phyloP scores from a whole-genome alignment of 805 yeast genomes.

The Pichia thaimueangensis region DNA sequence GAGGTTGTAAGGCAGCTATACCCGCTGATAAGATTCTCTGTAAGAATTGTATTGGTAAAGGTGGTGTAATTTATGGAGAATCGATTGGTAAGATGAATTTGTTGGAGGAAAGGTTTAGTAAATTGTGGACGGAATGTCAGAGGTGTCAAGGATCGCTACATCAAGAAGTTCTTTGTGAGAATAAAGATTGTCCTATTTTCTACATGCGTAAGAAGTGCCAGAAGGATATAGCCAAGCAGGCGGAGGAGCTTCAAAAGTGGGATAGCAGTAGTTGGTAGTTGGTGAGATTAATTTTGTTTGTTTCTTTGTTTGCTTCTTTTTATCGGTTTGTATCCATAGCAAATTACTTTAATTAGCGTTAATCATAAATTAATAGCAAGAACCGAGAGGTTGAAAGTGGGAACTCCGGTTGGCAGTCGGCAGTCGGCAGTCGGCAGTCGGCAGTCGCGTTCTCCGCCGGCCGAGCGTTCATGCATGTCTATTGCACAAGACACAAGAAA shows the following conservation, averaged over 20 bases:
- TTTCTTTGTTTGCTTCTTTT: too few relatives aligned
- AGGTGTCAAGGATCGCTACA: slow-evolving; percentile 94
- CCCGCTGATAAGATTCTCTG: slow-evolving; percentile 52
- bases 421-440: too few relatives aligned
- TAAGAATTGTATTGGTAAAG: slow-evolving; percentile 62
- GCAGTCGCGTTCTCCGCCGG: too few relatives aligned
- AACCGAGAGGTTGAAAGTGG: too few relatives aligned
- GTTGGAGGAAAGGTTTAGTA: slow-evolving; percentile 73
- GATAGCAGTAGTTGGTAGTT: slow-evolving; percentile 51
- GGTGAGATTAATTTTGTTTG: too few relatives aligned
- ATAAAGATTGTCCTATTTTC: slow-evolving; percentile 95
- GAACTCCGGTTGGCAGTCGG: too few relatives aligned
- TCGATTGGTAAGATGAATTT: slow-evolving; percentile 75
- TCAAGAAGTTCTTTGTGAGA: slow-evolving; percentile 91
- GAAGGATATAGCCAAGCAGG: slow-evolving; percentile 56
- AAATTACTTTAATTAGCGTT: too few relatives aligned
- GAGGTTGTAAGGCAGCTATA: slow-evolving; percentile 80
- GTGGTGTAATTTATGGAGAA: slow-evolving; percentile 75
- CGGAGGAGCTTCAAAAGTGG: slow-evolving; percentile 58
- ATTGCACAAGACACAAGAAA: too few relatives aligned
- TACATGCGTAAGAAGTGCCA: slow-evolving; percentile 91
- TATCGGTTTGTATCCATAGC: too few relatives aligned
- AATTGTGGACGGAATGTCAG: slow-evolving; percentile 98
- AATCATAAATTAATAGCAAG: too few relatives aligned
- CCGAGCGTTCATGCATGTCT: too few relatives aligned